A percentile compares a stretch with the other conserved stretches of the same genome.
These are phyloP conservation scores for Haematococcus sp. DNA, from an alignment of 139 green algal genomes.

Conservation along the genomic window DNA sequence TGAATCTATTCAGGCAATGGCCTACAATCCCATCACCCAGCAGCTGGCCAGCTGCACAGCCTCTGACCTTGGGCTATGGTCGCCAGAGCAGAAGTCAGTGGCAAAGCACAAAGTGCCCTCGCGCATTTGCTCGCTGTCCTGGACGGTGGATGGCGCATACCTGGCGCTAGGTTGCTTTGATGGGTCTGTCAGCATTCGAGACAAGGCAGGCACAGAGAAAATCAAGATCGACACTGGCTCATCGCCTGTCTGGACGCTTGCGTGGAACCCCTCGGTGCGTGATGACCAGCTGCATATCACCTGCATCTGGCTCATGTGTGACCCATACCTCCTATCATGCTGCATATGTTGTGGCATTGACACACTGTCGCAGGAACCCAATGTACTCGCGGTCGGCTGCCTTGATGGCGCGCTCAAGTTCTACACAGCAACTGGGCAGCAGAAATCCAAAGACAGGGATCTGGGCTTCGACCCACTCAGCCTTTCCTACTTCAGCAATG, in stretches of 20 bases:
- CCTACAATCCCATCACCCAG: slow-evolving; percentile 81
- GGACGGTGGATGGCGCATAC: slow-evolving; percentile 74
- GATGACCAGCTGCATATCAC: background rate
- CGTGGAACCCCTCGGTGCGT: slow-evolving; percentile 55
- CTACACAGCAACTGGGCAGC: slow-evolving; percentile 62
- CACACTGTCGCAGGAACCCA: slow-evolving; percentile 22
- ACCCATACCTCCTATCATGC: background rate
- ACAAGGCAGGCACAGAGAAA: slow-evolving; percentile 72
- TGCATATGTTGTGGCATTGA: background rate
- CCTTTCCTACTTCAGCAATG: slow-evolving; percentile 57
- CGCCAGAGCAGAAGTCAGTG: slow-evolving; percentile 80
- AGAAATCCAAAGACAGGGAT: slow-evolving; percentile 59
- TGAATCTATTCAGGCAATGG: slow-evolving; percentile 72
- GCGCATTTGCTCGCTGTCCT: slow-evolving; percentile 66
- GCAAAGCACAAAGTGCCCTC: slow-evolving; percentile 78
- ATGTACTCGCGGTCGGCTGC: slow-evolving; percentile 65
- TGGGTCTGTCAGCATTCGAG: slow-evolving; percentile 67
- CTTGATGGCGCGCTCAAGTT: slow-evolving; percentile 74
- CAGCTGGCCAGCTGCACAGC: slow-evolving; percentile 77
- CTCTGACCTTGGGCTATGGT: slow-evolving; percentile 81
- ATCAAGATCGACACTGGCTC: slow-evolving; percentile 50
- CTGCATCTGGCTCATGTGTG: background rate
- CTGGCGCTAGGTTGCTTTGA: slow-evolving; percentile 76
- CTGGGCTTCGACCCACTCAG: slow-evolving; percentile 60
- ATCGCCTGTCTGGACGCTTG: slow-evolving; percentile 71